Base-by-base conservation (phyloP, 345 rosid species). In the Raphanus sativus region DNA sequence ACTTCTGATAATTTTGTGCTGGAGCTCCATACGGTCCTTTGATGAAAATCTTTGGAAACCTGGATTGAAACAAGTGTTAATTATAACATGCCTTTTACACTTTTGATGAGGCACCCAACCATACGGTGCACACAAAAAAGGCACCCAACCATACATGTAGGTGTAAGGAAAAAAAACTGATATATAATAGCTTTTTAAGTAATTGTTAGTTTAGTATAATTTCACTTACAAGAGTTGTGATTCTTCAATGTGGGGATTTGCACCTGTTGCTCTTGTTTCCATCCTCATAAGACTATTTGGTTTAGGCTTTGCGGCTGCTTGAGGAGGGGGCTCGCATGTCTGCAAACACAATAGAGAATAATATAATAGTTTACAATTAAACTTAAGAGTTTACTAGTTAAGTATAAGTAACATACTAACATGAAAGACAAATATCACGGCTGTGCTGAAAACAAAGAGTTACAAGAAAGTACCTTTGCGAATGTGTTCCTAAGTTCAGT, bases 1-100 rank as follows among this genome's bases (percentile, higher is more conserved):
- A 95, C 29, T 87, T 87, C 33, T 80, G 87, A 87, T 88, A 89
- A 77, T 84, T 85, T 65, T 95, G 99, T 62, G 99, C 99, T 3
- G 99, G 99, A 6, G 99, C 99, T 79, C 99, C 98, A 64, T 78
- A 92, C 3, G 98, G 98, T 80, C 99, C 98, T 85, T 87, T 92
- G 71, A 92, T 86, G 52, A 84, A 79, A 62, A 95, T 87, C 48
- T 8, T 84, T 7, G 98, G 99, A 63, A 88, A 91, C n/a, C 98
- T 94, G 81, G 32, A 56, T 72, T 24, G 48, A 64, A n/a, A 42
- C 36, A 30, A 25, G 15, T 61, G 62, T 48, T 62, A 54, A 17
- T 6, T 54, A n/a, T n/a, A 62, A 61, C 28, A 40, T 60, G 50
- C 6, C 4, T 74, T 33, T 32, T 15, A 15, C 24, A 52, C 54